Conservation (phyloP, 2,329 filamentous ascomycete genomes). For the Scorias spongiosa region DNA sequence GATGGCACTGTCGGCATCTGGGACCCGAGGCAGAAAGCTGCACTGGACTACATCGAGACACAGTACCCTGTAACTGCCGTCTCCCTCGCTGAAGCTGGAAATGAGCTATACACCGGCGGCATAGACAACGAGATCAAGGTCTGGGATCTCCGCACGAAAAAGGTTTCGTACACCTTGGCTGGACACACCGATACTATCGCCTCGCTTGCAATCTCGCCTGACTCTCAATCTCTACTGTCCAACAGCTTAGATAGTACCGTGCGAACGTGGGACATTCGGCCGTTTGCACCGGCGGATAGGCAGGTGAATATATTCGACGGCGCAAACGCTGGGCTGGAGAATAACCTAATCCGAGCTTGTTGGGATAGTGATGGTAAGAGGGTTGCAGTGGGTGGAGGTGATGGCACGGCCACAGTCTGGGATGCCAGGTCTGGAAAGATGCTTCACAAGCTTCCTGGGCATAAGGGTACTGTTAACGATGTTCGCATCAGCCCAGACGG, state of each 20-base stretch:
- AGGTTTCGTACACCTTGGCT: constrained; percentile 69
- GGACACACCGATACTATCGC: constrained; percentile 89
- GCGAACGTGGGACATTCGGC: constrained; percentile 87
- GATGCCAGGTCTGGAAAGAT: constrained; percentile 77
- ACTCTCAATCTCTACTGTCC: constrained; percentile 77
- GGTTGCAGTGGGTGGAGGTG: constrained; percentile 77
- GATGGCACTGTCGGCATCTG: constrained; percentile 90
- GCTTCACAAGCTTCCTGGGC: constrained; percentile 85
- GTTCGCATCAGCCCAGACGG: constrained; percentile 83
- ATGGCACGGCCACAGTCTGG: constrained; percentile 86
- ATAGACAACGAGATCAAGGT: constrained; percentile 97
- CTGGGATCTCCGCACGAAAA: constrained; percentile 90
- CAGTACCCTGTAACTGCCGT: constrained; percentile 87
- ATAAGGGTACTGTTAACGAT: constrained; percentile 89
- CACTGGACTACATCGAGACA: constrained; percentile 74
- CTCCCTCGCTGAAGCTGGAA: constrained; percentile 82
- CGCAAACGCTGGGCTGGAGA: constrained; percentile 73
- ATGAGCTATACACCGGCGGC: constrained; percentile 84
- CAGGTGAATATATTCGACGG: constrained; percentile 82
- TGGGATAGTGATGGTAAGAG: constrained; percentile 80
- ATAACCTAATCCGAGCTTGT: constrained; percentile 78
- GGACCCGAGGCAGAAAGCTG: constrained; percentile 85
- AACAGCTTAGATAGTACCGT: constrained; percentile 91
- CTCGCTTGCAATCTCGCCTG: constrained; percentile 78
- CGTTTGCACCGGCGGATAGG: constrained; percentile 79